A percentile compares a stretch with the other conserved stretches of the same genome.
Evolutionary conservation across 495 filamentous ascomycete genomes (phyloP).

Genomic region (Penicillium bovifimosum): DNA sequence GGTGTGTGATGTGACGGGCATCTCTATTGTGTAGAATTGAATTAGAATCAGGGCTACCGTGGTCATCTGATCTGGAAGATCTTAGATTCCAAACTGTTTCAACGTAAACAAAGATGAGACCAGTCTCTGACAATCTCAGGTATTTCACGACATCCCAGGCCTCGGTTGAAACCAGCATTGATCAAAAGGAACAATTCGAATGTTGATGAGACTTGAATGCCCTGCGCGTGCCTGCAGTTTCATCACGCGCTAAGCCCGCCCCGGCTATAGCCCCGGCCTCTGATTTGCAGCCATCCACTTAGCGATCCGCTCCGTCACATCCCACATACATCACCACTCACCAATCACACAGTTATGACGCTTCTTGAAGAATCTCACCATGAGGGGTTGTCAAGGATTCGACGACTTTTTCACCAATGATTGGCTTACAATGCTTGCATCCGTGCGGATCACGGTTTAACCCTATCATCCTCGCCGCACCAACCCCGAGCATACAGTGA

Average conservation of each 20-base stretch:
- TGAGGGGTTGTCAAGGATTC: slow-evolving; percentile 10
- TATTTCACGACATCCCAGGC: neutral
- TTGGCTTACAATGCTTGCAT: slow-evolving; percentile 15
- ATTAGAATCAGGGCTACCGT: slow-evolving; percentile 7
- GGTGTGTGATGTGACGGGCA: neutral
- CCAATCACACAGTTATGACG: slow-evolving; percentile 20
- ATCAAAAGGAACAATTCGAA: slow-evolving; percentile 9
- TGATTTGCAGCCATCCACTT: slow-evolving; percentile 20
- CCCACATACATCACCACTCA: slow-evolving; percentile 1
- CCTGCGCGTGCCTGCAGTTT: slow-evolving; percentile 26
- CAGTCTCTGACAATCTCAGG: neutral
- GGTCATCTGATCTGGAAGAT: slow-evolving; percentile 17
- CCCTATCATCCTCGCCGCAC: neutral
- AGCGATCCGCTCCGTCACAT: slow-evolving; percentile 25
- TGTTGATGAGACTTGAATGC: slow-evolving; percentile 14
- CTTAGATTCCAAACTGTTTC: slow-evolving; percentile 13
- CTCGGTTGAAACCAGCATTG: neutral
- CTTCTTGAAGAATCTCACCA: slow-evolving; percentile 15
- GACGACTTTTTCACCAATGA: neutral
- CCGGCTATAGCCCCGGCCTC: neutral
- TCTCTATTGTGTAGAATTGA: no score
- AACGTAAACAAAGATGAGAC: neutral
- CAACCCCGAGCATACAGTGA: slow-evolving; percentile 10
- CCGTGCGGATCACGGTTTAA: slow-evolving; percentile 20
- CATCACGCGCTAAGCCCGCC: slow-evolving; percentile 25